Percentiles rank a stretch among this genome's conserved stretches.
These are phyloP conservation scores for Calonectria hongkongensis DNA, from an alignment of 2,329 filamentous ascomycete species.

Conservation along the genomic window DNA sequence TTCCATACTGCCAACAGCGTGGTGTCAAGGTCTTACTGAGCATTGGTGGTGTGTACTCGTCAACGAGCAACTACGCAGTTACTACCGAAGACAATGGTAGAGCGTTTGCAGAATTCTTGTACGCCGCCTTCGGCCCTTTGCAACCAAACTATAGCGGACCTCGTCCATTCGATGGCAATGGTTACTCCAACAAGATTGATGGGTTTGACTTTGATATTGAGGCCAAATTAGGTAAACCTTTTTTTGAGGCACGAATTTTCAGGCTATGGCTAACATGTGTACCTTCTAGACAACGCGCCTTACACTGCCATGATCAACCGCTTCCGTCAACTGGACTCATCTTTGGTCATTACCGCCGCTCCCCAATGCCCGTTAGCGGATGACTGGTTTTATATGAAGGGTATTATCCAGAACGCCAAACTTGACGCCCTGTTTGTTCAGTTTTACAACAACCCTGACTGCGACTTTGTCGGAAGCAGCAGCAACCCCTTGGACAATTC, in stretches of 20 bases:
- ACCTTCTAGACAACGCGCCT: conserved; percentile 56
- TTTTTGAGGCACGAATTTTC: background rate
- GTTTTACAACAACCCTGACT: conserved; percentile 69
- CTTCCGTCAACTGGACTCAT: conserved; percentile 57
- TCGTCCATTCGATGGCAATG: conserved; percentile 62
- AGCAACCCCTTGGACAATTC: conserved; percentile 57
- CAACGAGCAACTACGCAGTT: conserved; percentile 59
- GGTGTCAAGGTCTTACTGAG: conserved; percentile 66
- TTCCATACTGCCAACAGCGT: conserved; percentile 63
- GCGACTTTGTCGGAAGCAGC: conserved; percentile 59
- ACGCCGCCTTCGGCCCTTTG: conserved; percentile 62
- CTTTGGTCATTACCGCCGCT: conserved; percentile 64
- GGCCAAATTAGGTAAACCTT: conserved; percentile 55
- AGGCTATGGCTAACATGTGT: conserved; percentile 10
- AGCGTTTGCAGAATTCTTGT: conserved; percentile 63
- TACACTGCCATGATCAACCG: conserved; percentile 63
- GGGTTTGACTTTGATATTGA: conserved; percentile 68
- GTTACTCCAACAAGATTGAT: conserved; percentile 54
- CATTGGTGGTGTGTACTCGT: conserved; percentile 61
- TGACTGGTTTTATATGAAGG: conserved; percentile 58
- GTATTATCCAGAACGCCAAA: conserved; percentile 62
- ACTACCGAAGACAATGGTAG: conserved; percentile 55
- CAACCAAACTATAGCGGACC: conserved; percentile 57
- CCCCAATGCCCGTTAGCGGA: conserved; percentile 64
- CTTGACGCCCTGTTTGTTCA: conserved; percentile 68